phyloP scores from a whole-genome alignment of 257 asterid species.

The Avicennia marina region DNA sequence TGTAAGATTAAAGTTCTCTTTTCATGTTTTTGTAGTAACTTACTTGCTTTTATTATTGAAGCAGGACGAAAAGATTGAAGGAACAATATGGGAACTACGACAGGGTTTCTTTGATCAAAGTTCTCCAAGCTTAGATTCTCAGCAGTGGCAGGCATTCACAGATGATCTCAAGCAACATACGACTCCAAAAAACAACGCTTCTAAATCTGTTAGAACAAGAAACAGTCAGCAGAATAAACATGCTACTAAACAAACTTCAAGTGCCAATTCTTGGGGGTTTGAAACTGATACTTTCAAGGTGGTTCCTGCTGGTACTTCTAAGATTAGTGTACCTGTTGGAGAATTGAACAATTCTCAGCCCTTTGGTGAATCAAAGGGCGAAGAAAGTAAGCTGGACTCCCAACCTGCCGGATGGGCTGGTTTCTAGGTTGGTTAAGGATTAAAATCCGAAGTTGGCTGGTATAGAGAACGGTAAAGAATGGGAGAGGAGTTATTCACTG shows the following conservation, averaged over 20 bases:
- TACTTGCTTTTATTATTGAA: background rate
- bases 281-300: conserved; percentile 75
- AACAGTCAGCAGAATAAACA: conserved; percentile 47
- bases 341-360: conserved; percentile 46
- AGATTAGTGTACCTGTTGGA: conserved; percentile 27
- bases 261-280: conserved; percentile 64
- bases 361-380: conserved; percentile 42
- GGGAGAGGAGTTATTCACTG: background rate
- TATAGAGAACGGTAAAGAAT: background rate
- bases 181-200: conserved; percentile 25
- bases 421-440: conserved; percentile 27
- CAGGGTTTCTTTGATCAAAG: conserved; percentile 54
- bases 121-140: conserved; percentile 52
- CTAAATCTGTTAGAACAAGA: conserved; percentile 72
- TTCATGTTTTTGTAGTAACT: background rate
- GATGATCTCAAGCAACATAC: conserved; percentile 50
- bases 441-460: background rate
- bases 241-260: conserved; percentile 31
- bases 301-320: conserved; percentile 50
- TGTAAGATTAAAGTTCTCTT: no score
- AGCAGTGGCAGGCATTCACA: conserved; percentile 82
- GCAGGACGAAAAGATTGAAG: conserved; percentile 66
- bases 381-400: conserved; percentile 45
- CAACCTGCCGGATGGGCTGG: conserved; percentile 99
- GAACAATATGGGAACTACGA: conserved; percentile 76